Conservation (phyloP, 805 yeast species). For the Candida sphagnicola region DNA sequence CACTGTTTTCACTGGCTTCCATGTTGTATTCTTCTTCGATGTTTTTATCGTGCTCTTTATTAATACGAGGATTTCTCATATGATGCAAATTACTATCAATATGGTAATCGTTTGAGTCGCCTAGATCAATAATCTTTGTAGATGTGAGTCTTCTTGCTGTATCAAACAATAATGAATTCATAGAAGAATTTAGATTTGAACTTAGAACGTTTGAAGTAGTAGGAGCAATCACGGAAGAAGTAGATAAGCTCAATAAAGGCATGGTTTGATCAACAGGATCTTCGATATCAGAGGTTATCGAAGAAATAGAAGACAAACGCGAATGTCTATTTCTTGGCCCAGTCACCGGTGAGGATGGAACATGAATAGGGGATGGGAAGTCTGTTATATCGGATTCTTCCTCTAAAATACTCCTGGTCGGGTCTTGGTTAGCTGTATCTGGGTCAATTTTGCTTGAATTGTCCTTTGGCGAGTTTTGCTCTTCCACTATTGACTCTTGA, state of each 20-base stretch:
- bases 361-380: slow-evolving; percentile 1
- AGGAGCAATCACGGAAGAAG: slow-evolving; percentile 15
- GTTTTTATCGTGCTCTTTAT: slow-evolving; percentile 10
- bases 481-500: no score
- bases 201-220: slow-evolving; percentile 4
- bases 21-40: slow-evolving; percentile 1
- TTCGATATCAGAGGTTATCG: slow-evolving; percentile 15
- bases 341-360: slow-evolving; percentile 10
- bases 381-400: slow-evolving; percentile 2
- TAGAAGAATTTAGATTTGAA: slow-evolving; percentile 18
- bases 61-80: slow-evolving; percentile 24
- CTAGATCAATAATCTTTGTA: slow-evolving; percentile 20
- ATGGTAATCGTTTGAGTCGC: slow-evolving; percentile 14
- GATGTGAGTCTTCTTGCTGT: slow-evolving; percentile 16
- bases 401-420: neutral
- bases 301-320: slow-evolving; percentile 18
- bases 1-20: neutral
- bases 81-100: slow-evolving; percentile 14
- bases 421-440: slow-evolving; percentile 2
- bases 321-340: slow-evolving; percentile 7
- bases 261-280: slow-evolving; percentile 25
- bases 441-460: neutral
- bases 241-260: slow-evolving; percentile 26
- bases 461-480: no score
- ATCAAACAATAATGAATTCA: slow-evolving; percentile 21